A percentile compares a stretch with the other conserved stretches of the same genome.
These are phyloP conservation scores for Colletotrichum musicola DNA, from an alignment of 2,329 filamentous ascomycete genomes.

Conservation along the genomic window DNA sequence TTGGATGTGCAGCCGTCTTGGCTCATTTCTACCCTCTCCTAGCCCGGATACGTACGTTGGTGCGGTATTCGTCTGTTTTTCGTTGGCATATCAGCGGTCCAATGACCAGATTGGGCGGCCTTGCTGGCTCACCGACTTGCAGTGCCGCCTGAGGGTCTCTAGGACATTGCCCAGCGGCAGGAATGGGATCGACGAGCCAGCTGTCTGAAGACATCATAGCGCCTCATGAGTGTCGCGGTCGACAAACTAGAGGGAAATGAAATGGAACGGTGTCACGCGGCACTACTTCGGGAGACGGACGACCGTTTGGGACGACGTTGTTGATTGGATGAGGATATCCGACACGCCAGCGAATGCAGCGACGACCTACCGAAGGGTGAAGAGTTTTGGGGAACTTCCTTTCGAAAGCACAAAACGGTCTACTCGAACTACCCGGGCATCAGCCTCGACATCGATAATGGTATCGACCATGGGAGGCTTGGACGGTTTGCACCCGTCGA, in stretches of 20 bases:
- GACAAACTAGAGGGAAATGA: background rate
- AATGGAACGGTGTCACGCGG: slow-evolving; percentile 6
- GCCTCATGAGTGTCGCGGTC: background rate
- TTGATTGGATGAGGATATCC: background rate
- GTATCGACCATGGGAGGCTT: too few species aligned
- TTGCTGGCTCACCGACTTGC: background rate
- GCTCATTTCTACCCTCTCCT: too few species aligned
- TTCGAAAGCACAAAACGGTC: too few species aligned
- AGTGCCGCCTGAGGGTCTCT: background rate
- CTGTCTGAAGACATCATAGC: background rate
- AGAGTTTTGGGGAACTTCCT: too few species aligned
- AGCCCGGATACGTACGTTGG: too few species aligned
- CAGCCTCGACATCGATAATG: too few species aligned
- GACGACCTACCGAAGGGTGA: background rate
- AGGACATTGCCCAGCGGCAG: background rate
- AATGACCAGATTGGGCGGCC: too few species aligned
- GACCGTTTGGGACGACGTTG: background rate
- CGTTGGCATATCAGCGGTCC: too few species aligned
- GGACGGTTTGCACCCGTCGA: background rate
- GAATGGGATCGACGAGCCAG: background rate
- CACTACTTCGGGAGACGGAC: background rate
- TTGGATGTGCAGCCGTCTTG: too few species aligned
- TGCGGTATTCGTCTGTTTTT: too few species aligned
- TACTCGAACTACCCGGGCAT: too few species aligned
- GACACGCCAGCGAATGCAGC: background rate